Percentiles rank a stretch among this genome's conserved stretches.
These are phyloP conservation scores for Fusarium sarcochroum DNA, from an alignment of 2,329 filamentous ascomycete species.

Conservation along the genomic window DNA sequence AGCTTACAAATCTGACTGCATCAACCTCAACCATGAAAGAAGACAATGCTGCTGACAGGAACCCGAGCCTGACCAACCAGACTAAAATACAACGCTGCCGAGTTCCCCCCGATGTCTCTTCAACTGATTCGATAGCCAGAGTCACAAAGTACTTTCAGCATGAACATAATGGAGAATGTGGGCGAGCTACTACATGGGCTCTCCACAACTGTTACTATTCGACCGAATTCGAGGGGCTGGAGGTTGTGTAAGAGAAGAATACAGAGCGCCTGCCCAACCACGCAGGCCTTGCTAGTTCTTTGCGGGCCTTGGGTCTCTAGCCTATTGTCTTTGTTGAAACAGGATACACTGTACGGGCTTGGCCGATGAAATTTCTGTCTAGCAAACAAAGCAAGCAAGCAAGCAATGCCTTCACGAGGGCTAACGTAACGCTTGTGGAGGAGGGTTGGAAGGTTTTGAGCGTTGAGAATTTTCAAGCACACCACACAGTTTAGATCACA, in stretches of 20 bases:
- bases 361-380: conserved; percentile 9
- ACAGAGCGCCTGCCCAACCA: conserved; percentile 3
- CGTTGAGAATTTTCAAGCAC: conserved; percentile 26
- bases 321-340: conserved; percentile 16
- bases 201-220: conserved; percentile 19
- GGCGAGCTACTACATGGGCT: conserved; percentile 12
- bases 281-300: conserved; percentile 12
- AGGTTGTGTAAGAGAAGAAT: conserved; percentile 13
- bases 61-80: conserved; percentile 27
- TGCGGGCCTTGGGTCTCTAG: conserved; percentile 21
- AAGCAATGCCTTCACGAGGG: background rate
- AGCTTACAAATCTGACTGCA: conserved; percentile 17
- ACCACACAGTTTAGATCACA: conserved; percentile 30
- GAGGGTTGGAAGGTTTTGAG: conserved; percentile 14
- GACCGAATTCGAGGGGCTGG: conserved; percentile 13
- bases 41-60: conserved; percentile 8
- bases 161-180: conserved; percentile 17
- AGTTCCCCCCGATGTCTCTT: conserved; percentile 12
- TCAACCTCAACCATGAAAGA: background rate
- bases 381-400: conserved; percentile 10
- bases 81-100: conserved; percentile 31
- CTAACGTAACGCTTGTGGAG: conserved; percentile 22
- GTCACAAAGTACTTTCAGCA: background rate
- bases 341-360: conserved; percentile 13
- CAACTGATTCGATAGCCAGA: conserved; percentile 20